Evolutionary conservation across 2,329 filamentous ascomycete species (phyloP).

Genomic region (Plectosphaerella plurivora): DNA sequence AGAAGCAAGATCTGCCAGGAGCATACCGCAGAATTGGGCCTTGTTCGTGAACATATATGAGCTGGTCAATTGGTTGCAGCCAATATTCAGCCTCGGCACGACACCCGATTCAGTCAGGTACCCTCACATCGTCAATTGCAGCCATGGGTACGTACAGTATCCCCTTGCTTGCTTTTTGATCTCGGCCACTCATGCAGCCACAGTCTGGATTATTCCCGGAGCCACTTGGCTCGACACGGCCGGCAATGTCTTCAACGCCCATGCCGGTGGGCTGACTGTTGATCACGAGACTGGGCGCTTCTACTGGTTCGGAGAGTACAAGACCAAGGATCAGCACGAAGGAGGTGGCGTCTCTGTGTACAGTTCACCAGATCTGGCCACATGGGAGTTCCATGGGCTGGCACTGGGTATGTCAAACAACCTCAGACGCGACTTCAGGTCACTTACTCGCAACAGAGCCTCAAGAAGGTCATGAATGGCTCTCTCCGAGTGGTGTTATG

Average conservation of each 20-base stretch:
- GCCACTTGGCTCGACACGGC: slow-evolving; percentile 55
- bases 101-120: background rate
- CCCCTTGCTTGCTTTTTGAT: background rate
- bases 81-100: background rate
- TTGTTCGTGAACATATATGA: background rate
- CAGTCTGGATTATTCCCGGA: slow-evolving; percentile 53
- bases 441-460: slow-evolving; percentile 29
- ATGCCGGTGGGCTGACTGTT: slow-evolving; percentile 50
- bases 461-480: slow-evolving; percentile 48
- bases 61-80: background rate
- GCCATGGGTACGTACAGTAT: background rate
- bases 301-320: slow-evolving; percentile 59
- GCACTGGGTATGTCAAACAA: slow-evolving; percentile 38
- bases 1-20: background rate
- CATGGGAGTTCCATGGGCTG: slow-evolving; percentile 51
- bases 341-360: slow-evolving; percentile 56
- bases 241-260: slow-evolving; percentile 54
- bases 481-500: slow-evolving; percentile 51
- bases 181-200: background rate
- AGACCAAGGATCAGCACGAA: slow-evolving; percentile 50
- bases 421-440: background rate
- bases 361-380: slow-evolving; percentile 56
- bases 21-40: background rate
- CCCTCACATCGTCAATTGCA: background rate
- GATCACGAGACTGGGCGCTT: slow-evolving; percentile 48